Evolutionary conservation across 257 asterid species (phyloP).

Genomic region (Nicotiana sylvestris): DNA sequence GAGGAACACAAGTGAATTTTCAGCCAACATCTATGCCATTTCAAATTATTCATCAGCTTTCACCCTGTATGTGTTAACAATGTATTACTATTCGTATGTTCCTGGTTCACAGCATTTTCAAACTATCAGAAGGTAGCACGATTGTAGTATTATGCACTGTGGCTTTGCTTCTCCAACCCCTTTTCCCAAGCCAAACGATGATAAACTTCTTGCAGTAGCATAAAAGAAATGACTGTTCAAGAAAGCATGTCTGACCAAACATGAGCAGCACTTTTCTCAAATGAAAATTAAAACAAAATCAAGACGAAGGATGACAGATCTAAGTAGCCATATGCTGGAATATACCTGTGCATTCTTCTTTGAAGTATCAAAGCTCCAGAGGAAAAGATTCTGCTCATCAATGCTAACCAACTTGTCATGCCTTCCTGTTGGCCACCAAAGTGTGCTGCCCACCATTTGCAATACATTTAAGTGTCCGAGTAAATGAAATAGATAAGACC

Average conservation of each 20-base stretch:
- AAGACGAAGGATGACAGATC: neutral
- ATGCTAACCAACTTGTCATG: conserved; percentile 88
- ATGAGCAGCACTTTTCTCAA: neutral
- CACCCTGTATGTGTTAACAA: neutral
- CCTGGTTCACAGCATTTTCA: neutral
- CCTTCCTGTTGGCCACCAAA: conserved; percentile 99
- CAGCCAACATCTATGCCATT: neutral
- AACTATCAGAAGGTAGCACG: neutral
- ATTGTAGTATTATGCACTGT: neutral
- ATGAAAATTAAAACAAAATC: neutral
- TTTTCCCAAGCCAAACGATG: neutral
- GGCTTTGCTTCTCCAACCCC: conserved; percentile 1
- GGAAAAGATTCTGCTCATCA: conserved; percentile 78
- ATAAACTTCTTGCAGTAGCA: neutral
- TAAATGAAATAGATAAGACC: neutral
- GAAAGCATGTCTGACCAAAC: neutral
- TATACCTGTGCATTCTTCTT: conserved; percentile 93
- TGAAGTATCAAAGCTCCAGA: conserved; percentile 85
- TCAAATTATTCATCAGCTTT: neutral
- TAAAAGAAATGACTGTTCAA: neutral
- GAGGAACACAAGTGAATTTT: neutral
- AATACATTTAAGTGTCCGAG: conserved; percentile 20
- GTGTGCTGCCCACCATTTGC: conserved; percentile 48
- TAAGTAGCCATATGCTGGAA: neutral
- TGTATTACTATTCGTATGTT: neutral